Evolutionary conservation across 1,284 basidiomycete genomes (phyloP).

Genomic region (Xanthoconium separans): DNA sequence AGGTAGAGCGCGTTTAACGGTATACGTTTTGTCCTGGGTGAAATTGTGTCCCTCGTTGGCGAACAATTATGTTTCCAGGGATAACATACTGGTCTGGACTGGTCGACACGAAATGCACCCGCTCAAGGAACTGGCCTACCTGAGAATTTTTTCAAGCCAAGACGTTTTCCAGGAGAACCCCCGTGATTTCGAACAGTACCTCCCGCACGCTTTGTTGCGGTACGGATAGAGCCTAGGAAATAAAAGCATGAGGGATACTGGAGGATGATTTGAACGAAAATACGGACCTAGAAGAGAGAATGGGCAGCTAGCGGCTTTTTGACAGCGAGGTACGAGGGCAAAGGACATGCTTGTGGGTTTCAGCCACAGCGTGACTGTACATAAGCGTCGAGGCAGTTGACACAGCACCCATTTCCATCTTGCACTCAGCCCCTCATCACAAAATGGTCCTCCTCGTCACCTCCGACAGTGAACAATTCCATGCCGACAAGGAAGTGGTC

Average conservation of each 20-base stretch:
- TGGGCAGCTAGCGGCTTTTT: conserved; percentile 38
- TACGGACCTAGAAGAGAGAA: conserved; percentile 51
- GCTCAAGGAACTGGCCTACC: conserved; percentile 47
- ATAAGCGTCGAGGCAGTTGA: conserved; percentile 1
- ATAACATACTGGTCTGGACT: conserved; percentile 79
- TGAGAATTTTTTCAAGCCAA: conserved; percentile 94
- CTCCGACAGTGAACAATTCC: conserved; percentile 95
- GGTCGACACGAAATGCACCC: conserved; percentile 13
- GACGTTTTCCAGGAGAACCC: conserved; percentile 85
- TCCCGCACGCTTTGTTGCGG: conserved; percentile 92
- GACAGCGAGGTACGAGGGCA: conserved; percentile 43
- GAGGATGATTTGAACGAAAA: not conserved
- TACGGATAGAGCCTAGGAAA: conserved; percentile 66
- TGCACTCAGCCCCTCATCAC: conserved; percentile 10
- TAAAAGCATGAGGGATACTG: conserved; percentile 10
- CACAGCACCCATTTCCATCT: not conserved
- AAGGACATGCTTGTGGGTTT: conserved; percentile 23
- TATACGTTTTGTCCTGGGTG: conserved; percentile 89
- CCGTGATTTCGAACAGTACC: conserved; percentile 90
- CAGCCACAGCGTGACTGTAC: conserved; percentile 17
- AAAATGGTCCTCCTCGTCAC: conserved; percentile 81
- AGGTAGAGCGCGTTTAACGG: conserved; percentile 14
- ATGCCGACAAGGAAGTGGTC: conserved; percentile 92
- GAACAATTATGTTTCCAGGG: conserved; percentile 91
- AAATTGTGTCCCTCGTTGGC: conserved; percentile 87